Evolutionary conservation across 1,284 basidiomycete species (phyloP).

Genomic region (Ceratobasidium sp.): DNA sequence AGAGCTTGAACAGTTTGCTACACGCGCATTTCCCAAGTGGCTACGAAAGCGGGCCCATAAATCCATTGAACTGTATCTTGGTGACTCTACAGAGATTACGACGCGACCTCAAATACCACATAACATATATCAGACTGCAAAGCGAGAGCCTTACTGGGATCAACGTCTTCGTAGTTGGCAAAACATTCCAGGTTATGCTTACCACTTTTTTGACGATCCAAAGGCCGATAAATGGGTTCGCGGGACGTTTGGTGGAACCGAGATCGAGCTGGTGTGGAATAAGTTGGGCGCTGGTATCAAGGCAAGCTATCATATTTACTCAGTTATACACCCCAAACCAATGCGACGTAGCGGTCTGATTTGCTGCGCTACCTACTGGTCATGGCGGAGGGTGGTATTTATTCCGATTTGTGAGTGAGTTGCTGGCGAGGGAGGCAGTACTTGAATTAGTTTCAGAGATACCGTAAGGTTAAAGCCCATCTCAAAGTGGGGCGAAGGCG

Average conservation of each 20-base stretch:
- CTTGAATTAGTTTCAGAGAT: slow-evolving; percentile 44
- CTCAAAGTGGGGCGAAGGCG: slow-evolving; percentile 50
- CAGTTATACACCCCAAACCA: background rate
- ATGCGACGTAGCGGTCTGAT: slow-evolving; percentile 52
- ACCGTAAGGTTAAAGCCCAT: slow-evolving; percentile 48
- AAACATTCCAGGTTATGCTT: slow-evolving; percentile 41
- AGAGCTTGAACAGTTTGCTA: slow-evolving; percentile 47
- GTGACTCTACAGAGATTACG: slow-evolving; percentile 2
- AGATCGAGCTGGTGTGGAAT: slow-evolving; percentile 54
- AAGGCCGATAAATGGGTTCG: slow-evolving; percentile 53
- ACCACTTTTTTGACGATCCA: slow-evolving; percentile 55
- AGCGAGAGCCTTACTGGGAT: slow-evolving; percentile 32
- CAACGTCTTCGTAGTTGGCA: slow-evolving; percentile 39
- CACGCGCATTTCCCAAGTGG: slow-evolving; percentile 45
- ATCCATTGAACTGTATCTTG: slow-evolving; percentile 42
- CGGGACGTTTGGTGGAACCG: slow-evolving; percentile 50
- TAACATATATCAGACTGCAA: slow-evolving; percentile 49
- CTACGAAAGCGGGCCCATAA: slow-evolving; percentile 31
- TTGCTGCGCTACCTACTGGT: slow-evolving; percentile 57
- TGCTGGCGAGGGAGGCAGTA: background rate
- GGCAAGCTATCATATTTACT: slow-evolving; percentile 15
- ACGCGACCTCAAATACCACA: slow-evolving; percentile 19
- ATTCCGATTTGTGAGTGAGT: slow-evolving; percentile 52
- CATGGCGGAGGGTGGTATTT: slow-evolving; percentile 57
- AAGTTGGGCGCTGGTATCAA: slow-evolving; percentile 55